Evolutionary conservation across 2,329 filamentous ascomycete genomes (phyloP), one percentile per base, ranked within the genome.

Genomic region (Diaporthe citriasiana): DNA sequence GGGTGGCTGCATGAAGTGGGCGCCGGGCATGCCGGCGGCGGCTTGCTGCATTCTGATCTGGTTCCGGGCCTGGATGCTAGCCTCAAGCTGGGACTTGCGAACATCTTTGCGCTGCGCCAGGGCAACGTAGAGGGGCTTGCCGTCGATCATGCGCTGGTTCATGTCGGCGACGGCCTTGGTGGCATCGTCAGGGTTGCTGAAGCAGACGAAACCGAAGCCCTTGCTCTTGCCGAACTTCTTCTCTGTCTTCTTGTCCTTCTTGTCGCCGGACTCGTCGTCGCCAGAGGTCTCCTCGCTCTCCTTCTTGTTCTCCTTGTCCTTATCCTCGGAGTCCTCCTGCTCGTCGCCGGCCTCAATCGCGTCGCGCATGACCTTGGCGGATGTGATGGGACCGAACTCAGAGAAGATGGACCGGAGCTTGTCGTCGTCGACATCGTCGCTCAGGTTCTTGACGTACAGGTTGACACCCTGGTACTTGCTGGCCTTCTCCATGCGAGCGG

Each of bases 401-500:
- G 92, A 88, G 85, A 99, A 99, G 84, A 98, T 93, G 81, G 95
- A 93, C 80, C 97, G 95, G 76, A 99, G 92, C 90, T 98, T 98
- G 81, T 99, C 97, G 80, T 99, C 97, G 82, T 99, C 97, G 78
- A 99, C 92, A 76, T 98, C 97, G 79, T 99, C 97, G 78, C 95
- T 93, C 76, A 99, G 89, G 87, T 99, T 99, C 93, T 99, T 99
- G 88, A 99, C 97, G 89, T 99, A 99, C 66, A 99, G 91, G 89
- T 99, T 99, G 85, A 99, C 97, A 79, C 97, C 97, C 88, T 98
- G 95, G 87, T 99, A 99, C 89, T 99, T 99, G 88, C 92, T 97
- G 84, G 95, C 95, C 90, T 99, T 99, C 91, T 99, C 97, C 81
- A 97, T 90, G 81, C 97, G 96, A 80, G 95, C 95, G 81, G 96